Evolutionary conservation across 129 eudicot species (phyloP).

Genomic region (Smallanthus sonchifolius): DNA sequence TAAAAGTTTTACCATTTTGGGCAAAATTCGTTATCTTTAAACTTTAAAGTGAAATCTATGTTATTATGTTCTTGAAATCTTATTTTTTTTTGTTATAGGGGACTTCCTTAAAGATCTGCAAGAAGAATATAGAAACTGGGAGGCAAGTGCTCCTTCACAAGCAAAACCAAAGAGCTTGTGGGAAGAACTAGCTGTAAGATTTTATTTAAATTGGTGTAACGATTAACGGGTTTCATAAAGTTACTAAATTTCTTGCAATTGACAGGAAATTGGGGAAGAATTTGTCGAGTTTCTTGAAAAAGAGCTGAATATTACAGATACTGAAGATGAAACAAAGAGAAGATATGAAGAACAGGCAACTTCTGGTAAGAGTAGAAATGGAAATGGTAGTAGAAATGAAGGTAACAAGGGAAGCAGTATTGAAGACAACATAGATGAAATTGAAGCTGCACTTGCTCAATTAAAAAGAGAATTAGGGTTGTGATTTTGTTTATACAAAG

Average conservation of each 20-base stretch:
- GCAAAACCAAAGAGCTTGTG: slow-evolving; percentile 93
- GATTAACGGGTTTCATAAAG: not conserved
- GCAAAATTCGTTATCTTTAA: slow-evolving; percentile 13
- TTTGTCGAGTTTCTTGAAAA: slow-evolving; percentile 96
- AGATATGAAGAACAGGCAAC: slow-evolving; percentile 25
- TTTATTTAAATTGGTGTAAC: not conserved
- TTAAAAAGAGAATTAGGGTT: slow-evolving; percentile 84
- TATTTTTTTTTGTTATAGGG: slow-evolving; percentile 37
- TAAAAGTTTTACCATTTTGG: slow-evolving; percentile 17
- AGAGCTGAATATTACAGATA: slow-evolving; percentile 72
- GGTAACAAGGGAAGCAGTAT: slow-evolving; percentile 38
- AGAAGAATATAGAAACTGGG: slow-evolving; percentile 88
- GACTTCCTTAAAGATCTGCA: slow-evolving; percentile 91
- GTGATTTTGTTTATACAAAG: slow-evolving; percentile 26
- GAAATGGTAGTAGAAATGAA: slow-evolving; percentile 24
- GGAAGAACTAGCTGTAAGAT: slow-evolving; percentile 88
- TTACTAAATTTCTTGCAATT: slow-evolving; percentile 13
- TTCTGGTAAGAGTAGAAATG: slow-evolving; percentile 30
- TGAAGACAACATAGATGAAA: slow-evolving; percentile 72
- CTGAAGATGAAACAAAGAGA: slow-evolving; percentile 30
- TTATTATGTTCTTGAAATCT: slow-evolving; percentile 22
- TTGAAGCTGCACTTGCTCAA: slow-evolving; percentile 92
- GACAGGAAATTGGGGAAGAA: slow-evolving; percentile 92
- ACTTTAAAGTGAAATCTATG: slow-evolving; percentile 7
- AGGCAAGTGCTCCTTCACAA: slow-evolving; percentile 64